Percentiles rank a stretch among this genome's conserved stretches.
These are phyloP conservation scores for Obelidium mucronatum DNA, from an alignment of 192 early-diverging fungal genomes.

Conservation along the genomic window DNA sequence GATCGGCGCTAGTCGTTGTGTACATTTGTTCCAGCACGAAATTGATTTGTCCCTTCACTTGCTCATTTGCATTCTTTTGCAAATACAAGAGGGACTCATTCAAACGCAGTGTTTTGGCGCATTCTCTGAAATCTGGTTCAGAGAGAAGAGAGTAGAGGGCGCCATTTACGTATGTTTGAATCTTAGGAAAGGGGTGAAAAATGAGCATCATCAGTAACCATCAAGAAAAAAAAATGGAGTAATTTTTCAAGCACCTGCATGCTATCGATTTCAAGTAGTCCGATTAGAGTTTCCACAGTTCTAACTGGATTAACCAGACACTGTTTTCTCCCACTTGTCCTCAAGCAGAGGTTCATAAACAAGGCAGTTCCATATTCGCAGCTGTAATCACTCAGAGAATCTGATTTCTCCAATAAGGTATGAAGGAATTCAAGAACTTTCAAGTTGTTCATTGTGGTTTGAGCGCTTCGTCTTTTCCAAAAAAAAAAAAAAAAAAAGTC, in stretches of 20 bases:
- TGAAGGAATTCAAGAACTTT: slow-evolving; percentile 45
- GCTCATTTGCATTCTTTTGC: slow-evolving; percentile 40
- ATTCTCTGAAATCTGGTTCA: slow-evolving; percentile 46
- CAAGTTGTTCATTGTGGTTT: slow-evolving; percentile 50
- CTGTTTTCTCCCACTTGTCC: slow-evolving; percentile 51
- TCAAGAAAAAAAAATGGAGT: too few species aligned
- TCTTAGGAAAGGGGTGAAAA: slow-evolving; percentile 35
- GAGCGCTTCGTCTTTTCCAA: slow-evolving; percentile 45
- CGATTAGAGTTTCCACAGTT: slow-evolving; percentile 37
- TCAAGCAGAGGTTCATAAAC: slow-evolving; percentile 62
- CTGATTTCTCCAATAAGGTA: slow-evolving; percentile 44
- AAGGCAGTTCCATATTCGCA: slow-evolving; percentile 56
- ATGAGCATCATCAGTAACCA: background rate
- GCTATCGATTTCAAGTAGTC: slow-evolving; percentile 52
- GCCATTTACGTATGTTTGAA: slow-evolving; percentile 63
- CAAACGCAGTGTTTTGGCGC: slow-evolving; percentile 49
- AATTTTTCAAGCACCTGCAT: slow-evolving; percentile 45
- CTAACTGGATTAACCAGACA: slow-evolving; percentile 36
- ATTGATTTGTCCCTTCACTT: slow-evolving; percentile 53
- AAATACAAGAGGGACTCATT: slow-evolving; percentile 47
- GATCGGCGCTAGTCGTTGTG: slow-evolving; percentile 24
- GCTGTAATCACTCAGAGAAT: slow-evolving; percentile 48
- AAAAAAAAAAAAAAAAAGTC: background rate
- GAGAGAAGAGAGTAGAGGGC: slow-evolving; percentile 54
- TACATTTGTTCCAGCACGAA: slow-evolving; percentile 53